Evolutionary conservation across 805 yeast genomes (phyloP).

Genomic region (Lachancea sp.): DNA sequence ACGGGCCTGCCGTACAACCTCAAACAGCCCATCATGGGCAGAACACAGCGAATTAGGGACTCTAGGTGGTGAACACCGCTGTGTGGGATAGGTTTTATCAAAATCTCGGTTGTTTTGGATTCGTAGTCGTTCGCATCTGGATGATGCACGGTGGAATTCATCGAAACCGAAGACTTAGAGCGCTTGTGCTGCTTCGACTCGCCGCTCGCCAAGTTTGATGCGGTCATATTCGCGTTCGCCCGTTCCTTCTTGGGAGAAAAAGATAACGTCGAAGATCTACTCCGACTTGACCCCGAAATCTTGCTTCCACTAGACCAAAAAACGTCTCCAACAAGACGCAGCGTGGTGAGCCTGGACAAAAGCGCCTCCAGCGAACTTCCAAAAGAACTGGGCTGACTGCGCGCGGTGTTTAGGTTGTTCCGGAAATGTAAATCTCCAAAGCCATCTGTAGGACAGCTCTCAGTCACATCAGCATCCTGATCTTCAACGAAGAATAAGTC

Average conservation of each 20-base stretch:
- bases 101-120: constrained; percentile 25
- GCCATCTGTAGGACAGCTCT: not conserved
- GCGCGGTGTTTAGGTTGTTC: not conserved
- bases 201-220: not conserved
- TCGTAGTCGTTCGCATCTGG: constrained; percentile 5
- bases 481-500: constrained; percentile 26
- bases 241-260: constrained; percentile 6
- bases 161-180: constrained; percentile 9
- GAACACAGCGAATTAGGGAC: constrained; percentile 57
- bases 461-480: not conserved
- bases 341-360: constrained; percentile 7
- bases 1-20: constrained; percentile 69
- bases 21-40: constrained; percentile 62
- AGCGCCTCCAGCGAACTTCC: constrained; percentile 2
- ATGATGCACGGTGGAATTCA: constrained; percentile 5
- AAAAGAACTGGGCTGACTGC: not conserved
- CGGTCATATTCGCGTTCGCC: not conserved
- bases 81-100: constrained; percentile 60
- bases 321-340: constrained; percentile 8
- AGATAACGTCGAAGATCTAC: constrained; percentile 8
- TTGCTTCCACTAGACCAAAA: constrained; percentile 6
- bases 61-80: constrained; percentile 62
- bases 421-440: constrained; percentile 4
- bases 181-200: constrained; percentile 2
- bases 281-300: constrained; percentile 6